A percentile compares a stretch with the other conserved stretches of the same genome.
Conservation (phyloP, 306 rosid genomes). For the Elaeagnus macrophylla region DNA sequence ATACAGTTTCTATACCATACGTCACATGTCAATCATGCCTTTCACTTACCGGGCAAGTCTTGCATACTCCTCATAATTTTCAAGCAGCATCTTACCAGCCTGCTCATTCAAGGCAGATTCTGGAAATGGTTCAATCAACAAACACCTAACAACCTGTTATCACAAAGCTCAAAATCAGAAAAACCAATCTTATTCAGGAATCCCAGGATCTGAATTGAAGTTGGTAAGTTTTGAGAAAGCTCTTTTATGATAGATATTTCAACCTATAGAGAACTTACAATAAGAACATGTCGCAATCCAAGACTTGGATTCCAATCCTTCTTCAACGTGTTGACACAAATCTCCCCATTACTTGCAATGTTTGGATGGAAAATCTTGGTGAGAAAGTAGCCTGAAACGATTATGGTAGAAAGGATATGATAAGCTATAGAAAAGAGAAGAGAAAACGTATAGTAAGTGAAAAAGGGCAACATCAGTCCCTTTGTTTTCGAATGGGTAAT, state of each 20-base stretch:
- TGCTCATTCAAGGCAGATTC: slow-evolving; percentile 96
- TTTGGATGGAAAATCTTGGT: slow-evolving; percentile 95
- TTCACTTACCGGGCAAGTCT: slow-evolving; percentile 83
- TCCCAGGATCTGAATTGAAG: slow-evolving; percentile 5
- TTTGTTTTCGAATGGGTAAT: no score
- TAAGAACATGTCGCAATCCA: slow-evolving; percentile 86
- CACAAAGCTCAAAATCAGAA: slow-evolving; percentile 6
- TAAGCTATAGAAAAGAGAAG: not conserved
- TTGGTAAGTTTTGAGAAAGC: not conserved
- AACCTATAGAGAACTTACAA: slow-evolving; percentile 36
- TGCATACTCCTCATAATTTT: slow-evolving; percentile 91
- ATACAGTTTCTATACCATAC: no score
- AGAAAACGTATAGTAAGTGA: not conserved
- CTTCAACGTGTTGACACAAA: slow-evolving; percentile 92
- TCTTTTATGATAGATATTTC: not conserved
- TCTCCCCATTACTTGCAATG: slow-evolving; percentile 81
- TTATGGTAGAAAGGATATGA: slow-evolving; percentile 4
- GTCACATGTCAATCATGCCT: no score
- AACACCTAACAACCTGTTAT: slow-evolving; percentile 89
- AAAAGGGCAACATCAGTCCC: no score
- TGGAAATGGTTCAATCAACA: slow-evolving; percentile 98
- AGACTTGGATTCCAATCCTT: slow-evolving; percentile 98
- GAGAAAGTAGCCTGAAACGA: slow-evolving; percentile 68
- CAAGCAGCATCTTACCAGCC: slow-evolving; percentile 92
- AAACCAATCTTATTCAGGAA: slow-evolving; percentile 1